These are phyloP conservation scores for Salvia rosmarinus DNA, from an alignment of 257 asterid genomes.

Conservation along the genomic window DNA sequence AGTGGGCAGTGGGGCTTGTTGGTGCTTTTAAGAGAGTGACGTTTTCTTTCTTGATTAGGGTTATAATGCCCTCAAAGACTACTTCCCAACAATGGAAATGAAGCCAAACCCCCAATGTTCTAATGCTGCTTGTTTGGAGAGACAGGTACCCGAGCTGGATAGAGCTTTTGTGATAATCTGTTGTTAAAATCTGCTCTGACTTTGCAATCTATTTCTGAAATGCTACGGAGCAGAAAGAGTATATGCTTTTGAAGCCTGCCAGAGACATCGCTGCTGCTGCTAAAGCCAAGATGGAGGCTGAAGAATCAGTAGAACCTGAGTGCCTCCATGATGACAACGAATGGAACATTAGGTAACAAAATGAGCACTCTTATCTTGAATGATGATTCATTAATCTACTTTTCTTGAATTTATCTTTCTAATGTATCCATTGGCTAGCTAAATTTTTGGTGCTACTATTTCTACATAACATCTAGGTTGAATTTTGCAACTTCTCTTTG, in stretches of 20 bases:
- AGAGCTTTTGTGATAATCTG: constrained; percentile 13
- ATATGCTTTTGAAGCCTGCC: constrained; percentile 70
- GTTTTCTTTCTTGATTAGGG: constrained; percentile 57
- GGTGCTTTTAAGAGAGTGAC: background rate
- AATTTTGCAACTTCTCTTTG: background rate
- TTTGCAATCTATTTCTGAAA: constrained; percentile 7
- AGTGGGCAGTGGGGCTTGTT: constrained; percentile 15
- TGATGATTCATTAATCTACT: background rate
- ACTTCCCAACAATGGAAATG: constrained; percentile 95
- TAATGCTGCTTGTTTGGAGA: constrained; percentile 89
- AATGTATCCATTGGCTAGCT: background rate
- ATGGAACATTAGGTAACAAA: constrained; percentile 84
- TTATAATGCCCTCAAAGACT: constrained; percentile 95
- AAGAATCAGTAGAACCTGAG: constrained; percentile 51
- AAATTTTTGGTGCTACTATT: too few relatives aligned
- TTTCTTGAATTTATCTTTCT: background rate
- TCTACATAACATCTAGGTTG: too few relatives aligned
- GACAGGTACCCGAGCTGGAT: constrained; percentile 65
- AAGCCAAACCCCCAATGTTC: constrained; percentile 97
- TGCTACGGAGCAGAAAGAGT: constrained; percentile 66
- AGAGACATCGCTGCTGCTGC: constrained; percentile 85
- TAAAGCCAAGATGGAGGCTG: constrained; percentile 67
- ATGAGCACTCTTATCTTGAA: background rate
- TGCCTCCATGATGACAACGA: constrained; percentile 86
- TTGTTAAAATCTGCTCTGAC: constrained; percentile 3